Base-by-base conservation (phyloP, 805 yeast genomes). In the Ogataea pilisensis region DNA sequence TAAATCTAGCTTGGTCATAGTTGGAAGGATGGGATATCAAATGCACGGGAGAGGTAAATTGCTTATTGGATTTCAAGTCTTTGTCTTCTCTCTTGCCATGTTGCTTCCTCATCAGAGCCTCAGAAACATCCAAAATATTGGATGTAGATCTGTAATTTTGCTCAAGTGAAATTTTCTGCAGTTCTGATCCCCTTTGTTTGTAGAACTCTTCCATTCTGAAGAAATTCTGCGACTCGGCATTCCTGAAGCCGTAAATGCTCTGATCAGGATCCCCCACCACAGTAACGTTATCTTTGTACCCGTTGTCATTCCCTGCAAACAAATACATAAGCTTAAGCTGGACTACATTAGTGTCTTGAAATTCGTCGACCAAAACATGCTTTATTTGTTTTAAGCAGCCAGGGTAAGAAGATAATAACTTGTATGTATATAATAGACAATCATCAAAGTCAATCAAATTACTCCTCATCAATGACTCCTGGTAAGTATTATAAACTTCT, bases 261-360 rank as follows among this genome's bases (percentile, higher is more conserved):
- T 91, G 99, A 60, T 93, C 96, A 0, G 96, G 96, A 57, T 91
- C 99, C 1, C 99, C 99, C 2, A 91, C 97, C 1, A 89, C 81
- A 0, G 97, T 86, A 8, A 91, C 73, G 43, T 81, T 81, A 45
- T 78, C 58, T 28, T 68, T 69, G 16, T 55, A 38, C 16, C 63
- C 58, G 3, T 60, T 53, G 30, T 73, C 66, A 42, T 66, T 67
- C 11, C 56, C 54, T 0, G 81, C 70, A 25, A 84, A 62, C 4
- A 67, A 64, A 45, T 72, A 73, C 69, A 87, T 73, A 34, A 93
- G 65, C 40, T 78, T 76, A 48, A 88, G 68, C 57, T 91, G 98
- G 14, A 88, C 70, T 27, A 68, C 68, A 51, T 85, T 87, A 0
- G 97, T 89, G 53, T 93, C 99, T 64, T 91, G 98, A 54, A 89